Evolutionary conservation across 2,329 filamentous ascomycete genomes (phyloP).

Genomic region (Pseudonectria buxi): DNA sequence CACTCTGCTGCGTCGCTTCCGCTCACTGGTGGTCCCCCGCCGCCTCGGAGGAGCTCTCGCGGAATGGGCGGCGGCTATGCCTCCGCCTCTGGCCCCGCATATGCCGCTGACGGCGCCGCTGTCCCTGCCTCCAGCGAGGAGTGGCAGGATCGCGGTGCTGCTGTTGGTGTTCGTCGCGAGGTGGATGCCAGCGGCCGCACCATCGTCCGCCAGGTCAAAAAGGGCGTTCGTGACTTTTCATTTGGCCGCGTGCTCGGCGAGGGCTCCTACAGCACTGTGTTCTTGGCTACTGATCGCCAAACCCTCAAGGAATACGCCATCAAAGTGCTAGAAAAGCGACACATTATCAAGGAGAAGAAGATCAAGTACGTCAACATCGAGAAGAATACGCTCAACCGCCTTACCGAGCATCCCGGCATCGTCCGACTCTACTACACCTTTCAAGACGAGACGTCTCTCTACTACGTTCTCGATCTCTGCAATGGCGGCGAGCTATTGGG

Average conservation of each 20-base stretch:
- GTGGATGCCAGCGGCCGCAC: constrained; percentile 79
- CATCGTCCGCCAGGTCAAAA: constrained; percentile 80
- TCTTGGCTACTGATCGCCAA: constrained; percentile 86
- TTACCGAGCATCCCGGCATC: constrained; percentile 94
- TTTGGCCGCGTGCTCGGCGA: constrained; percentile 89
- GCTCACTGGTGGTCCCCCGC: constrained; percentile 53
- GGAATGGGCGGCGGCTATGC: constrained; percentile 55
- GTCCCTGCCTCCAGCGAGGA: constrained; percentile 67
- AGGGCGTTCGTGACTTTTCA: constrained; percentile 93
- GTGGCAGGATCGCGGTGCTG: constrained; percentile 94
- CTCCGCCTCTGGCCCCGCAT: constrained; percentile 23
- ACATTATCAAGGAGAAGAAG: constrained; percentile 99
- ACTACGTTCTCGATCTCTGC: constrained; percentile 93
- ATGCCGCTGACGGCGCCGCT: constrained; percentile 34
- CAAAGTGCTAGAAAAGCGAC: constrained; percentile 95
- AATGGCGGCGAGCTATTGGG: constrained; percentile 87
- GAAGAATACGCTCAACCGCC: constrained; percentile 91
- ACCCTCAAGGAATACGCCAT: constrained; percentile 95
- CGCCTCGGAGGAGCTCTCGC: constrained; percentile 70
- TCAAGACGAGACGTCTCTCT: constrained; percentile 90
- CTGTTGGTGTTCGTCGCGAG: constrained; percentile 73
- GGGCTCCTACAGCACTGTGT: constrained; percentile 95
- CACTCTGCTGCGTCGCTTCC: constrained; percentile 40
- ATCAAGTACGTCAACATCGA: constrained; percentile 99
- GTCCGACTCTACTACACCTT: constrained; percentile 98